Conservation (phyloP, 2,329 filamentous ascomycete genomes). For the Penicillium sumatraense region DNA sequence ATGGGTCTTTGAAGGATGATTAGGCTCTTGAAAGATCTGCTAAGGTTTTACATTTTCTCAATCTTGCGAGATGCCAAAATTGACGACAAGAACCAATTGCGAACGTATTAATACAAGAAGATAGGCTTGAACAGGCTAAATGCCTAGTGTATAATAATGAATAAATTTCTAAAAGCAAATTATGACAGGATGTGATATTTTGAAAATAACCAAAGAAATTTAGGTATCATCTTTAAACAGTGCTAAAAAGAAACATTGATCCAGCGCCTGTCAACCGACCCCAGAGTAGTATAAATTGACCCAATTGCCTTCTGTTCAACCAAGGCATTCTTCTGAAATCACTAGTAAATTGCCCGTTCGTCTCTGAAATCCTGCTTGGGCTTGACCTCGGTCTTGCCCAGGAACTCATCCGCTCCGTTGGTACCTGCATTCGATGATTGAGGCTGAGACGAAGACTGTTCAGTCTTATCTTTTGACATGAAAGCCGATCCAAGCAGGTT, state of each 20-base stretch:
- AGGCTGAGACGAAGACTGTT: background rate
- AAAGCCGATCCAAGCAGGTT: constrained; percentile 30
- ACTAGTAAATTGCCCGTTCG: background rate
- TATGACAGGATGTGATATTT: background rate
- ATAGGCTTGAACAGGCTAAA: background rate
- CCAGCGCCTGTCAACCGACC: background rate
- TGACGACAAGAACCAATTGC: too few species aligned
- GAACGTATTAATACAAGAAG: too few species aligned
- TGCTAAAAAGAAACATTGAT: background rate
- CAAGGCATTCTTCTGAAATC: background rate
- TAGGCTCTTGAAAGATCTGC: background rate
- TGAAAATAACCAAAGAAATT: background rate
- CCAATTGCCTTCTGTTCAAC: background rate
- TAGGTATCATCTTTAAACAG: background rate
- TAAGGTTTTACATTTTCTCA: too few species aligned
- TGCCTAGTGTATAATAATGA: background rate
- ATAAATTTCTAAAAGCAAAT: too few species aligned
- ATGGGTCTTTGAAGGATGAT: constrained; percentile 10
- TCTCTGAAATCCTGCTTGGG: background rate
- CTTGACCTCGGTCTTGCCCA: background rate
- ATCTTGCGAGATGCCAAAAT: too few species aligned
- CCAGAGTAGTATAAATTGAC: background rate
- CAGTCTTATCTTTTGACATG: constrained; percentile 8
- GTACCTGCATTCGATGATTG: background rate
- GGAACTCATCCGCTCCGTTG: background rate